Evolutionary conservation across 1,139 yeast species (phyloP).

Genomic region (Saccharomycopsis phalli): DNA sequence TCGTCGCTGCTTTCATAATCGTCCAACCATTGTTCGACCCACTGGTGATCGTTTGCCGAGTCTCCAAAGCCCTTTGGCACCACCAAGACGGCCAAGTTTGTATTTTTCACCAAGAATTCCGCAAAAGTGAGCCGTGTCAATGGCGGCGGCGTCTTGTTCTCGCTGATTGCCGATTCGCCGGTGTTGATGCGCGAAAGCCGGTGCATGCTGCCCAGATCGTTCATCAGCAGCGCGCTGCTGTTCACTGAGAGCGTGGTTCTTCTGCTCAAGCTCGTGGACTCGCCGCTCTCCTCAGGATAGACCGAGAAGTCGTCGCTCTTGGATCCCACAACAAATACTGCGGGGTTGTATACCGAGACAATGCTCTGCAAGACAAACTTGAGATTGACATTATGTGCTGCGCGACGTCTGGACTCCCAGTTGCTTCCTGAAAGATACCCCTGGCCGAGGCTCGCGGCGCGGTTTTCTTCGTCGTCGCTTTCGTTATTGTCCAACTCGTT

Average conservation of each 20-base stretch:
- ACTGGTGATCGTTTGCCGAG: not conserved
- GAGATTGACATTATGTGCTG: not conserved
- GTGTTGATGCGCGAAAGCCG: not conserved
- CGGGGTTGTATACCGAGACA: conserved; percentile 16
- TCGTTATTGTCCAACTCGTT: conserved; percentile 13
- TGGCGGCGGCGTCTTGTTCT: not conserved
- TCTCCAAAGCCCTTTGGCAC: conserved; percentile 5
- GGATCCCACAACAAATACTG: conserved; percentile 18
- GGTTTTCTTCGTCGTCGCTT: conserved; percentile 7
- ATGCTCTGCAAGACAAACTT: conserved; percentile 16
- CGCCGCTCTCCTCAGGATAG: not conserved
- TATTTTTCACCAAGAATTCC: conserved; percentile 12
- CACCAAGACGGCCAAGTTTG: conserved; percentile 13
- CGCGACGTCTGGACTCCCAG: not conserved
- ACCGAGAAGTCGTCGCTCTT: conserved; percentile 7
- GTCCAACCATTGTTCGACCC: conserved; percentile 11
- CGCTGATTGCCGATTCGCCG: not conserved
- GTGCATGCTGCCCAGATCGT: not conserved
- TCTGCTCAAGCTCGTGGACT: conserved; percentile 6
- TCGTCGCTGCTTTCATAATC: conserved; percentile 5
- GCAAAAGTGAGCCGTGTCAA: conserved; percentile 5
- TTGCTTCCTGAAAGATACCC: not conserved
- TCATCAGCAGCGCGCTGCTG: not conserved
- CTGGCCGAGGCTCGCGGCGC: not conserved
- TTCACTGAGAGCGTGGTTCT: not conserved